These are phyloP conservation scores for Pseudevernia furfuracea DNA, from an alignment of 495 filamentous ascomycete species.

Conservation along the genomic window DNA sequence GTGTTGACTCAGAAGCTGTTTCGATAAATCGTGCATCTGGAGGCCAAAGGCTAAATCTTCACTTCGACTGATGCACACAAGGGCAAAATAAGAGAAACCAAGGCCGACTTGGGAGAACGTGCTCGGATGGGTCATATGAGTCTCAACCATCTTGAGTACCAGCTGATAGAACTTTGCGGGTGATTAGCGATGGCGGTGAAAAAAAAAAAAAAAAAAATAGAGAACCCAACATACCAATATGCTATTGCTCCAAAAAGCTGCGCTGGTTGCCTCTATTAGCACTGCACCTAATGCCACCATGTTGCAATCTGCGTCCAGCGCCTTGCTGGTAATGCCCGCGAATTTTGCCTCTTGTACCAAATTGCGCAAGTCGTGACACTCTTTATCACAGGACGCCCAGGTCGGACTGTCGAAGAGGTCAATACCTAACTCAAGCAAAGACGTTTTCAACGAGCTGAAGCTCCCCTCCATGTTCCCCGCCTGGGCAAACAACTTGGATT, in stretches of 20 bases:
- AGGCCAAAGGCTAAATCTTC: conserved; percentile 56
- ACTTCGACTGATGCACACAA: conserved; percentile 65
- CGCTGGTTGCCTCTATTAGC: conserved; percentile 65
- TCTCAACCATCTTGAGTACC: conserved; percentile 60
- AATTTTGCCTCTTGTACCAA: conserved; percentile 54
- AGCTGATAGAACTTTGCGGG: conserved; percentile 65
- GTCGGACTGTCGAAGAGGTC: conserved; percentile 55
- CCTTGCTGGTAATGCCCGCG: conserved; percentile 45
- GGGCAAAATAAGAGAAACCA: conserved; percentile 66
- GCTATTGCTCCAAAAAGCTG: conserved; percentile 76
- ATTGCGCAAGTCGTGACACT: conserved; percentile 54
- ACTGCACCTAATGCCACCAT: conserved; percentile 64
- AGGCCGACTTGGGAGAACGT: conserved; percentile 68
- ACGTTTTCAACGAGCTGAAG: conserved; percentile 59
- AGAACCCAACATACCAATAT: conserved; percentile 15
- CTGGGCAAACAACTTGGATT: conserved; percentile 67
- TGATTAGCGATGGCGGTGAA: background rate
- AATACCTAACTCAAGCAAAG: conserved; percentile 58
- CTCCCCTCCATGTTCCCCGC: conserved; percentile 60
- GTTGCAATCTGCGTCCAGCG: conserved; percentile 43
- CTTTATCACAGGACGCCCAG: conserved; percentile 65
- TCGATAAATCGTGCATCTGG: conserved; percentile 54
- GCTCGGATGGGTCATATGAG: conserved; percentile 53
- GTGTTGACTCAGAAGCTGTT: conserved; percentile 58
- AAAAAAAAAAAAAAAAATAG: background rate